Base-by-base conservation (phyloP, 495 filamentous ascomycete genomes). In the Hypoxylon crocopeplum region DNA sequence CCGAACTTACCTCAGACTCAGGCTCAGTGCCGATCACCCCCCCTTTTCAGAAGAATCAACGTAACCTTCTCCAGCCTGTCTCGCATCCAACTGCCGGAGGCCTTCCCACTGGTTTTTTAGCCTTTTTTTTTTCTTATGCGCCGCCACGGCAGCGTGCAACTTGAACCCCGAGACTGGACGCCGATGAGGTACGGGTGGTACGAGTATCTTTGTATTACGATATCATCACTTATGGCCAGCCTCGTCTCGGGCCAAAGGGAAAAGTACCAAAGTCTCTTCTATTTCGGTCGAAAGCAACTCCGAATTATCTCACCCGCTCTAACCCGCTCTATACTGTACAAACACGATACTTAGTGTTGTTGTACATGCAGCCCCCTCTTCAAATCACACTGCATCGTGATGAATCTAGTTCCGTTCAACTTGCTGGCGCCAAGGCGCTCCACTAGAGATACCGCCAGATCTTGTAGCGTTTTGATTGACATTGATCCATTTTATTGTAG, bases 51-150 rank as follows among this genome's bases (percentile, higher is more conserved):
- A 20, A 41, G 34, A 21, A 40, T 41, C 32, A 52, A 45, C 54
- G 55, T 46, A 51, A 59, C 55, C 48, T 16, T 41, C 39, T 44
- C 48, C 33, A 44, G 45, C 24, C 37, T 56, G 34, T 52, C 59
- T 64, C 61, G 61, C 61, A 64, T 59, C 49, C n/a, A 64, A 64
- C 55, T 64, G 55, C 61, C 61, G 61, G 55, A n/a, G 15, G 34
- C 13, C n/a, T n/a, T n/a, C n/a, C n/a, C n/a, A n/a, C n/a, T n/a
- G n/a, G n/a, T n/a, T n/a, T 34, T 10, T 34, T n/a, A 34, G 7
- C 32, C 3, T 48, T 44, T 36, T 29, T 21, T 27, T 27, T 27
- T 27, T 27, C 24, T 27, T 27, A 8, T 27, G 8, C 24, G 24
- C 4, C 8, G 24, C 22, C 30, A 25, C 57, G 48, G 40, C 42